These are phyloP conservation scores for Populus simonii DNA, from an alignment of 345 rosid species.

Conservation along the genomic window DNA sequence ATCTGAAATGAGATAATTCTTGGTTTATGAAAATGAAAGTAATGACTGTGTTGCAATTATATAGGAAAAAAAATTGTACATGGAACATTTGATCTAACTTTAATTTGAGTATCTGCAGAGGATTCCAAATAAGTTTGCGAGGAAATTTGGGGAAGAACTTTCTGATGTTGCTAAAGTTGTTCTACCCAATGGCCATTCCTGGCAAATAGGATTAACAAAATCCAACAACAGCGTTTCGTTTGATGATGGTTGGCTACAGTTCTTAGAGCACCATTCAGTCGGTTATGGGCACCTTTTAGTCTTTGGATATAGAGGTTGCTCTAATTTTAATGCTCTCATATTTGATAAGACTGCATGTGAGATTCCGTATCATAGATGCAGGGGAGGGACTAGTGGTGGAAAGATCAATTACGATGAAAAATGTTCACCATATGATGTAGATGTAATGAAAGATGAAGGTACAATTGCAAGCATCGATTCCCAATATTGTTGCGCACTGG, in stretches of 20 bases:
- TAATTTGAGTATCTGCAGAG: background rate
- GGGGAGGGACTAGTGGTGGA: background rate
- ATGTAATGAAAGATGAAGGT: background rate
- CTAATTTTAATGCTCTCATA: constrained; percentile 6
- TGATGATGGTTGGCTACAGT: constrained; percentile 15
- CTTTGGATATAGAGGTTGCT: constrained; percentile 9
- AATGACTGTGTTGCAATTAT: too few relatives aligned
- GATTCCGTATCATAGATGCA: background rate
- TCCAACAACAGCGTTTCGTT: background rate
- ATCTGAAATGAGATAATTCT: too few relatives aligned
- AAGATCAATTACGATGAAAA: background rate
- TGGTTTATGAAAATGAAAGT: too few relatives aligned
- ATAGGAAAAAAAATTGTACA: too few relatives aligned
- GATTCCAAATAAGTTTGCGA: constrained; percentile 5
- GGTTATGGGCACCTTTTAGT: constrained; percentile 1
- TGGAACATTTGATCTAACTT: too few relatives aligned
- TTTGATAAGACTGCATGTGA: constrained; percentile 9
- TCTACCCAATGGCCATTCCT: background rate
- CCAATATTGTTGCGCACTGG: background rate
- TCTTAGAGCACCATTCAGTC: constrained; percentile 10
- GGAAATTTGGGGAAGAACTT: background rate
- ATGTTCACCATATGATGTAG: background rate
- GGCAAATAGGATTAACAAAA: constrained; percentile 6
- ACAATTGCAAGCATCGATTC: background rate
- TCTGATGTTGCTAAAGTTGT: background rate